A percentile compares a stretch with the other conserved stretches of the same genome.
phyloP scores from a whole-genome alignment of 208 protist genomes.

The Leishmania guyanensis region DNA sequence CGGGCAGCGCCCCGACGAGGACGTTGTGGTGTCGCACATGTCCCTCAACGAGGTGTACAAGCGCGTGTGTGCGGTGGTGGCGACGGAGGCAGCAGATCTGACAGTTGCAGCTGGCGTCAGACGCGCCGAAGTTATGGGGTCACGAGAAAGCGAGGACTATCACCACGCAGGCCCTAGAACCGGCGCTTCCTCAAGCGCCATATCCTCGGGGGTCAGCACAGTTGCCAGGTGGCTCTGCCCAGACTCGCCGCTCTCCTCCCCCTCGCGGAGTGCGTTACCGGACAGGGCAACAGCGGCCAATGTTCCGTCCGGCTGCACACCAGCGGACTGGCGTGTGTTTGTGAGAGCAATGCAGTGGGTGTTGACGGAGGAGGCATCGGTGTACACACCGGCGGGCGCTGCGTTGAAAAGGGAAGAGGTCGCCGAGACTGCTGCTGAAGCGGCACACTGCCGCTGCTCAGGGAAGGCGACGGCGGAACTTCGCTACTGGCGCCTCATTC shows the following conservation, averaged over 20 bases:
- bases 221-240: constrained; percentile 20
- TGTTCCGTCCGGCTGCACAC: constrained; percentile 5
- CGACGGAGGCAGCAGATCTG: not conserved
- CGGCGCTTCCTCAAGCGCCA: not conserved
- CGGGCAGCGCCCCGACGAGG: not conserved
- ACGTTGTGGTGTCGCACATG: constrained; percentile 6
- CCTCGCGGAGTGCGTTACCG: not conserved
- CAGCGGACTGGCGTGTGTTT: constrained; percentile 4
- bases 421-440: not conserved
- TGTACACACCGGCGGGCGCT: not conserved
- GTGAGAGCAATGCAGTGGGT: constrained; percentile 14
- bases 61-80: constrained; percentile 2
- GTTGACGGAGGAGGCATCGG: constrained; percentile 16
- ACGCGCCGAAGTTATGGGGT: not conserved
- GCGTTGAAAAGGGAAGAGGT: not conserved
- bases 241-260: not conserved
- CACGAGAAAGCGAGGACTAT: not conserved
- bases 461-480: not conserved
- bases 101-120: not conserved
- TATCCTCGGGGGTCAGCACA: not conserved
- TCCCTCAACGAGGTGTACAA: constrained; percentile 14
- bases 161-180: not conserved
- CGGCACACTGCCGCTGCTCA: not conserved
- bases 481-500: constrained; percentile 37
- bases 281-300: not conserved